Percentiles rank a stretch among this genome's conserved stretches.
phyloP scores from a whole-genome alignment of 257 asterid species.

The Verbascum thapsus region DNA sequence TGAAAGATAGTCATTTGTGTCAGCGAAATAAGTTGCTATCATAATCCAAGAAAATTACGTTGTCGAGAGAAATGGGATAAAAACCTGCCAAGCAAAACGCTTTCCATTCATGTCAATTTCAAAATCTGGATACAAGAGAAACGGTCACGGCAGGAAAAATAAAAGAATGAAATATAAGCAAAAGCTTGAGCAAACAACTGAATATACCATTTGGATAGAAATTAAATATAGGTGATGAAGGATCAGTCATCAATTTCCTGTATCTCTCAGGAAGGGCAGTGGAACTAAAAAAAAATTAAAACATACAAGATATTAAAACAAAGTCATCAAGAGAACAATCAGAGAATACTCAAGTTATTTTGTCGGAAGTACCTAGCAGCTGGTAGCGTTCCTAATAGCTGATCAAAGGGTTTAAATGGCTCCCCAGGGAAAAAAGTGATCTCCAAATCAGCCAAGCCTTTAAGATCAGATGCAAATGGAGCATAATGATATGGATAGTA shows the following conservation, averaged over 20 bases:
- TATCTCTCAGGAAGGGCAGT: conserved; percentile 81
- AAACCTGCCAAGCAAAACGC: conserved; percentile 99
- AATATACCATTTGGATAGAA: conserved; percentile 81
- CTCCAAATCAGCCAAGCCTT: conserved; percentile 76
- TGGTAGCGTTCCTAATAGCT: conserved; percentile 94
- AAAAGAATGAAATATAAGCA: conserved; percentile 2
- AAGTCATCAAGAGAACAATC: conserved; percentile 11
- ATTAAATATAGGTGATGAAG: conserved; percentile 73
- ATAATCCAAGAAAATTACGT: conserved; percentile 26
- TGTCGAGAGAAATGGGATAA: conserved; percentile 10
- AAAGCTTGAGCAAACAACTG: conserved; percentile 22
- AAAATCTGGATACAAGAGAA: conserved; percentile 55
- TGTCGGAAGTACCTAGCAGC: conserved; percentile 74
- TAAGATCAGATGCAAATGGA: conserved; percentile 96
- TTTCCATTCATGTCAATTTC: conserved; percentile 96
- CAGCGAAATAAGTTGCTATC: conserved; percentile 21
- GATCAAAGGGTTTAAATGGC: conserved; percentile 98
- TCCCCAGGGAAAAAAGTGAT: conserved; percentile 84
- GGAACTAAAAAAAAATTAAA: conserved; percentile 53
- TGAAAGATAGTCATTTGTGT: conserved; percentile 28
- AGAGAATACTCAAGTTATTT: conserved; percentile 23
- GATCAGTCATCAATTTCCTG: conserved; percentile 85
- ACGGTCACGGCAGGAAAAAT: conserved; percentile 29
- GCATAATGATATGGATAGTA: conserved; percentile 98
- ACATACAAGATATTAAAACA: conserved; percentile 4